phyloP scores from a whole-genome alignment of 2,329 filamentous ascomycete genomes.

The Phoma sp. region DNA sequence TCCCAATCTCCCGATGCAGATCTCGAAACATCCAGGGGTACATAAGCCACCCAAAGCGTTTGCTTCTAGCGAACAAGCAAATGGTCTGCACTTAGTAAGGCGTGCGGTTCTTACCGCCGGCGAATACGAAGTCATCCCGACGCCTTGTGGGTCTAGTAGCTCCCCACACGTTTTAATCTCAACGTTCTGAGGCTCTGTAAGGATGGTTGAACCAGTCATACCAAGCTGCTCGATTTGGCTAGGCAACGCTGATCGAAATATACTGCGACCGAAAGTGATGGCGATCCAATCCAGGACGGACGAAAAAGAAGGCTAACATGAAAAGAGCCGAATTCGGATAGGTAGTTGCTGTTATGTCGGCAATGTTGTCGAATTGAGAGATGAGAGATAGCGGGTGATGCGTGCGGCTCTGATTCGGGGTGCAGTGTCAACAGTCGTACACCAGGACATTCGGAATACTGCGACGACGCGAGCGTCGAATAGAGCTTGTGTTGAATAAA shows the following conservation, averaged over 20 bases:
- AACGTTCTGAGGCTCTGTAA: not conserved
- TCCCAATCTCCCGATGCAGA: constrained; percentile 8
- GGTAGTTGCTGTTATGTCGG: not conserved
- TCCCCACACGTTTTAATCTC: constrained; percentile 9
- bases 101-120: constrained; percentile 9
- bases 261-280: not conserved
- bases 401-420: not conserved
- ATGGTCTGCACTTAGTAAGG: not conserved
- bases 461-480: not conserved
- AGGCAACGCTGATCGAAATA: constrained; percentile 1
- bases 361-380: not conserved
- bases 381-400: not conserved
- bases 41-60: constrained; percentile 6
- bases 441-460: not conserved
- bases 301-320: not conserved
- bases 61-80: constrained; percentile 8
- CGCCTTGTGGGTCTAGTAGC: constrained; percentile 1
- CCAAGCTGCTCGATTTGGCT: not conserved
- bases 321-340: not conserved
- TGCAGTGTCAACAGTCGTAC: not conserved
- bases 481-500: not conserved
- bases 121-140: constrained; percentile 3
- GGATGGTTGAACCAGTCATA: not conserved
- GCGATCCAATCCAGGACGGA: not conserved
- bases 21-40: not conserved